Percentiles rank a stretch among this genome's conserved stretches.
phyloP scores from a whole-genome alignment of 1,284 basidiomycete genomes.

The Pyrrhoderma noxium region DNA sequence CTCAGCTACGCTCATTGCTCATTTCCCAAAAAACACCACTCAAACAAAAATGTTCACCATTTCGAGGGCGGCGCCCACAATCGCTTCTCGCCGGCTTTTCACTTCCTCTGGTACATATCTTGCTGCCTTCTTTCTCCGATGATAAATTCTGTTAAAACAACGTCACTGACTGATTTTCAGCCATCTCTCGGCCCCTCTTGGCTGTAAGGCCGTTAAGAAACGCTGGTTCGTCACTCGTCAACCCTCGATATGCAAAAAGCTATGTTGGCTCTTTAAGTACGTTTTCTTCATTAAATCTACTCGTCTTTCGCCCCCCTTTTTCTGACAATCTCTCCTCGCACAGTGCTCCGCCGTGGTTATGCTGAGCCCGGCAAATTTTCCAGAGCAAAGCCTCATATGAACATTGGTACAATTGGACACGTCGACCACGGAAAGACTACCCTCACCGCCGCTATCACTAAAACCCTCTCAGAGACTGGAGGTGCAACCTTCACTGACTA shows the following conservation, averaged over 20 bases:
- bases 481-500: slow-evolving; percentile 98
- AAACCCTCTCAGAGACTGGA: slow-evolving; percentile 76
- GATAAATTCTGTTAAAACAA: too few species aligned
- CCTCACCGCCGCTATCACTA: slow-evolving; percentile 97
- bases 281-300: background rate
- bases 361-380: slow-evolving; percentile 75
- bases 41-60: slow-evolving; percentile 38
- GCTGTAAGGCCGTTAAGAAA: slow-evolving; percentile 5
- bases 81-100: slow-evolving; percentile 25
- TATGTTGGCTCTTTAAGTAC: slow-evolving; percentile 11
- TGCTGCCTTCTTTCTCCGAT: background rate
- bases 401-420: slow-evolving; percentile 93
- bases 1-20: background rate
- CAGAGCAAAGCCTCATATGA: slow-evolving; percentile 92
- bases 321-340: background rate
- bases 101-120: slow-evolving; percentile 13
- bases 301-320: slow-evolving; percentile 10
- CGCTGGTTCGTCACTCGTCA: slow-evolving; percentile 24
- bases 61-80: slow-evolving; percentile 42
- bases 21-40: slow-evolving; percentile 17
- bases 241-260: slow-evolving; percentile 9
- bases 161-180: slow-evolving; percentile 11
- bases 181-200: slow-evolving; percentile 19
- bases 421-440: slow-evolving; percentile 97
- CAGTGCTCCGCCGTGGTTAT: slow-evolving; percentile 52